These are phyloP conservation scores for Peronospora destructor DNA, from an alignment of 352 stramenopile species.

Conservation along the genomic window DNA sequence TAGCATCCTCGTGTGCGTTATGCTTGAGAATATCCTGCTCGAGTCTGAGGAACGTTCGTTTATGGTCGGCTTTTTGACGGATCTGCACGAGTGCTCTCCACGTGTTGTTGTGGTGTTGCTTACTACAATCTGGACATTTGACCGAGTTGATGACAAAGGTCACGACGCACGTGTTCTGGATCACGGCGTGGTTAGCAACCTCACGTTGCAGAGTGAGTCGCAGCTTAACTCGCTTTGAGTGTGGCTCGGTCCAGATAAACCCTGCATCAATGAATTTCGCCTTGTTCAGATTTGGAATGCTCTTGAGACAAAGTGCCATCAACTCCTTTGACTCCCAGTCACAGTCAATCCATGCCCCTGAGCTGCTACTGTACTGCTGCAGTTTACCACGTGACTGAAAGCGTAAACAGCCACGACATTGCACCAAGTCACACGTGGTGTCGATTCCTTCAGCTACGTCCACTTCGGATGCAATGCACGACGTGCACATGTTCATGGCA, in stretches of 20 bases:
- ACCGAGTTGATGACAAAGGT: conserved; percentile 57
- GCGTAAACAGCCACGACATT: conserved; percentile 63
- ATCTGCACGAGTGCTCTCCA: conserved; percentile 71
- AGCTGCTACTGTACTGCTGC: conserved; percentile 30
- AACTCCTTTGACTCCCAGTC: conserved; percentile 73
- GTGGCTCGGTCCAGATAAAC: conserved; percentile 80
- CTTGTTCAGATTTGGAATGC: conserved; percentile 49
- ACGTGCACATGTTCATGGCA: conserved; percentile 70
- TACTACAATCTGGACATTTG: conserved; percentile 69
- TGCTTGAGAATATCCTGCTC: conserved; percentile 76
- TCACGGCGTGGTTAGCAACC: conserved; percentile 56
- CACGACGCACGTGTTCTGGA: conserved; percentile 62
- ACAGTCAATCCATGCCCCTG: conserved; percentile 46
- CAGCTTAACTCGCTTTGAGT: conserved; percentile 75
- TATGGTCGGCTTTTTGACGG: conserved; percentile 67
- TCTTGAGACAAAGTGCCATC: conserved; percentile 75
- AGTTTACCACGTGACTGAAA: conserved; percentile 53
- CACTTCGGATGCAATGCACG: conserved; percentile 58
- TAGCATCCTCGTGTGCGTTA: conserved; percentile 53
- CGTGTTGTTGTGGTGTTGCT: conserved; percentile 63
- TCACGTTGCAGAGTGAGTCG: conserved; percentile 64
- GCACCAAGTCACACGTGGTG: conserved; percentile 38
- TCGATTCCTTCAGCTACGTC: conserved; percentile 69
- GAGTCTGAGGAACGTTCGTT: conserved; percentile 63
- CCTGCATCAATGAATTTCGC: conserved; percentile 70